phyloP scores from a whole-genome alignment of 176 grass and related monocot species.

The Paspalum notatum region DNA sequence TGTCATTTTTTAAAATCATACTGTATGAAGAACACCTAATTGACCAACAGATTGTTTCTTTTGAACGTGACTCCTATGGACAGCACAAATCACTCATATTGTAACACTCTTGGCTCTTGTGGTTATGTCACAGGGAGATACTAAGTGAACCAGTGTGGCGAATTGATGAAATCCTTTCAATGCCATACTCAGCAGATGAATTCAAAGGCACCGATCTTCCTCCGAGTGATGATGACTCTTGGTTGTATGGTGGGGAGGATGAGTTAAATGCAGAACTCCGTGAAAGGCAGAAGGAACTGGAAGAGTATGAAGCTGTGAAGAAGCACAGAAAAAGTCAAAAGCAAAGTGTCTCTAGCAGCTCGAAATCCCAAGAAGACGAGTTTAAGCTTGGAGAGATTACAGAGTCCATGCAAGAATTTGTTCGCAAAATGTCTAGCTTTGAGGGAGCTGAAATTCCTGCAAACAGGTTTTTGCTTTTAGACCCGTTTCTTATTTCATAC shows the following conservation, averaged over 20 bases:
- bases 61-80: background rate
- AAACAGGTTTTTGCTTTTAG: slow-evolving; percentile 57
- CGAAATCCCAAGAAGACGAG: slow-evolving; percentile 50
- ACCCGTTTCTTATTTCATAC: slow-evolving; percentile 20
- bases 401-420: slow-evolving; percentile 92
- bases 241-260: slow-evolving; percentile 84
- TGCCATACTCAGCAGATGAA: slow-evolving; percentile 61
- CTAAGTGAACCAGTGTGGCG: slow-evolving; percentile 71
- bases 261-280: slow-evolving; percentile 74
- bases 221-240: slow-evolving; percentile 74
- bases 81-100: background rate
- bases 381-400: slow-evolving; percentile 84
- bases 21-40: background rate
- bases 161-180: slow-evolving; percentile 83
- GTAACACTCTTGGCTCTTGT: slow-evolving; percentile 1
- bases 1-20: background rate
- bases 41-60: background rate
- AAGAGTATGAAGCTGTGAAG: slow-evolving; percentile 72
- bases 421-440: slow-evolving; percentile 83
- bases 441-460: slow-evolving; percentile 92
- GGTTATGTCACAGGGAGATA: slow-evolving; percentile 68
- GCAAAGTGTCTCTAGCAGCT: slow-evolving; percentile 44
- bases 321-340: slow-evolving; percentile 64
- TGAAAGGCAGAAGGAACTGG: slow-evolving; percentile 86
- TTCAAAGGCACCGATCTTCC: slow-evolving; percentile 70